phyloP scores from a whole-genome alignment of 495 filamentous ascomycete genomes.

The Sporormia fimetaria region DNA sequence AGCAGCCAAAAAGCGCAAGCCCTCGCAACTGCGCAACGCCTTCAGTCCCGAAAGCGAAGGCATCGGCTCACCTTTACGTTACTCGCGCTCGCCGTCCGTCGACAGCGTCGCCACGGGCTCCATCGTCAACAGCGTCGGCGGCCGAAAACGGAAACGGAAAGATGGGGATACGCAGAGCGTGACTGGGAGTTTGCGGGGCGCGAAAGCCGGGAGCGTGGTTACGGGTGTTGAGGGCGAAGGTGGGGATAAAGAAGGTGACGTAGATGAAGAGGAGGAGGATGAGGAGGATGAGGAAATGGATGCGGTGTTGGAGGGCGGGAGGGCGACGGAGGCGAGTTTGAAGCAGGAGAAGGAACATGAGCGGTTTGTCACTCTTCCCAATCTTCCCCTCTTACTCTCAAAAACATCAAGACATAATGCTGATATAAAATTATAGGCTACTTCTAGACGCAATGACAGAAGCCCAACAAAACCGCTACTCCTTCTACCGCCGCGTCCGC shows the following conservation, averaged over 20 bases:
- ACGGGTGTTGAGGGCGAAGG: constrained; percentile 29
- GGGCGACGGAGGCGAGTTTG: constrained; percentile 54
- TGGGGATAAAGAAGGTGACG: constrained; percentile 23
- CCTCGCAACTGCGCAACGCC: constrained; percentile 69
- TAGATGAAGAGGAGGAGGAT: constrained; percentile 50
- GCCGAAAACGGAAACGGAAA: constrained; percentile 47
- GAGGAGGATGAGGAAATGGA: constrained; percentile 51
- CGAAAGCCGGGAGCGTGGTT: constrained; percentile 38
- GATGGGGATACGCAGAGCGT: constrained; percentile 41
- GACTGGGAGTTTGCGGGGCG: constrained; percentile 29
- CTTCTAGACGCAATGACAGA: constrained; percentile 57
- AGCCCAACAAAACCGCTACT: constrained; percentile 61
- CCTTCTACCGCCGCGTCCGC: constrained; percentile 59
- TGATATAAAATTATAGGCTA: constrained; percentile 35
- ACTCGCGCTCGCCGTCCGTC: constrained; percentile 53
- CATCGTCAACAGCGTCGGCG: constrained; percentile 25
- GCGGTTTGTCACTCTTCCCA: constrained; percentile 9
- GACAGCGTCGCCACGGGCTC: constrained; percentile 54
- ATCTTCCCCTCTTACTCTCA: neutral
- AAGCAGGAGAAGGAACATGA: constrained; percentile 56
- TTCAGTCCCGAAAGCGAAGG: constrained; percentile 51
- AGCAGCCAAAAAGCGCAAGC: constrained; percentile 45
- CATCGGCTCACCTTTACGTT: constrained; percentile 33
- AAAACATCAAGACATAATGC: neutral
- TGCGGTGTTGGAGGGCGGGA: constrained; percentile 45